Evolutionary conservation across 257 asterid species (phyloP), one percentile per base, ranked within the genome.

Genomic region (Solanum dulcamara): DNA sequence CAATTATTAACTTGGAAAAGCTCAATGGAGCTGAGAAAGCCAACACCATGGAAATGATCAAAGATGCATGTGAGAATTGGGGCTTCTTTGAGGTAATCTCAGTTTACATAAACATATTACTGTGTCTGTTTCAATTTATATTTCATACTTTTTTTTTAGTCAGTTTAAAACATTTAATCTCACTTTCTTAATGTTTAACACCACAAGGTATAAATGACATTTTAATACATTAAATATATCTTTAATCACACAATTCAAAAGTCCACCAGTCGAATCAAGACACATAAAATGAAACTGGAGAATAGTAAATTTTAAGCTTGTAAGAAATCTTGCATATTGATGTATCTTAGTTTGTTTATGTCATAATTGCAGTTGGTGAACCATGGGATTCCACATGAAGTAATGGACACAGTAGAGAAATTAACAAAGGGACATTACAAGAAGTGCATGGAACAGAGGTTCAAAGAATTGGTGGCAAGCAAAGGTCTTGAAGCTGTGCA

Each of bases 381-480:
- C 66, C 96, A 92, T 88, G 96, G 95, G 20, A 92, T 93, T 40
- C 80, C 92, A 5, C 91, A 87, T 86, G 93, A 91, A 91, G 89
- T 91, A 4, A 84, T 93, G 89, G 93, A 92, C 90, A 91, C 84
- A 81, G 93, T 93, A 88, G 93, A 91, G 87, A 88, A 87, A 46
- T 83, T 91, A 74, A 92, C 93, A 4, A 89, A 94, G 5, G 93
- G 87, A 38, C 92, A 93, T 88, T 93, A 93, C 93, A 91, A 88
- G 90, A 60, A 64, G 8, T 94, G 89, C 42, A 87, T 92, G 80
- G 94, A 94, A 84, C 88, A 91, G 1, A 57, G 72, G 50, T 94
- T 94, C 88, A 83, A 88, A 84, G 92, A 93, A 53, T n/a, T 91
- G 75, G 30, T 91, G 10, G 90, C 88, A 6, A 89, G 87, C 59